Evolutionary conservation across 805 yeast species (phyloP), one percentile per base, ranked within the genome.

Genomic region (Grigorovia humatica): DNA sequence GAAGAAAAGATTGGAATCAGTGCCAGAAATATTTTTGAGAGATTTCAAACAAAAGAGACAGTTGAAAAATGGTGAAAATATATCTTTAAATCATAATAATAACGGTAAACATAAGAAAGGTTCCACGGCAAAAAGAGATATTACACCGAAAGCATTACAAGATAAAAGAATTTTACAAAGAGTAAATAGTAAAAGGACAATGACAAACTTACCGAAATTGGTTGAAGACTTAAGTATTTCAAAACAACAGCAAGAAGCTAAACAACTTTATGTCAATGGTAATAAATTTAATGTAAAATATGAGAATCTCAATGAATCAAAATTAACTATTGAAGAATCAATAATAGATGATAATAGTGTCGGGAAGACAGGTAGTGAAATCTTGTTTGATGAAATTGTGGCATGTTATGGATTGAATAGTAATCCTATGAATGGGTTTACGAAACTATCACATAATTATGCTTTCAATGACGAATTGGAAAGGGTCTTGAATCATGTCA

Each of bases 1-100:
- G 42, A 62, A 57, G 50, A 53, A 62, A 51, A 55, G 69, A 43
- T 53, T 65, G 29, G 65, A 60, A 32, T 63, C 67, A 1, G 67
- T 65, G 4, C 69, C 69, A 13, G 68, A 64, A 49, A 54, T 65
- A 12, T 58, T 64, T 30, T 44, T 63, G 18, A 65, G 57, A 48
- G 63, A 62, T 46, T 55, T 59, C 19, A 58, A 57, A 12, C 54
- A 54, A 38, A 58, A 38, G 38, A 32, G 38, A 5, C 38, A 32
- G 38, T 11, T 32, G 38, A 32, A 32, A 11, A 32, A 32, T 32
- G 4, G 11, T 32, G 15, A 32, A 32, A 4, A 32, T 4, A 23
- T 23, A 23, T 54, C 41, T 11, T 35, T 13, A 52, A 44, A n/a
- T 18, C 47, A 30, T 41, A 44, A 20, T 20, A 38, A n/a, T 9